Percentiles rank a stretch among this genome's conserved stretches.
phyloP scores from a whole-genome alignment of 2,329 filamentous ascomycete genomes.

The Ophiostoma angusticollis region DNA sequence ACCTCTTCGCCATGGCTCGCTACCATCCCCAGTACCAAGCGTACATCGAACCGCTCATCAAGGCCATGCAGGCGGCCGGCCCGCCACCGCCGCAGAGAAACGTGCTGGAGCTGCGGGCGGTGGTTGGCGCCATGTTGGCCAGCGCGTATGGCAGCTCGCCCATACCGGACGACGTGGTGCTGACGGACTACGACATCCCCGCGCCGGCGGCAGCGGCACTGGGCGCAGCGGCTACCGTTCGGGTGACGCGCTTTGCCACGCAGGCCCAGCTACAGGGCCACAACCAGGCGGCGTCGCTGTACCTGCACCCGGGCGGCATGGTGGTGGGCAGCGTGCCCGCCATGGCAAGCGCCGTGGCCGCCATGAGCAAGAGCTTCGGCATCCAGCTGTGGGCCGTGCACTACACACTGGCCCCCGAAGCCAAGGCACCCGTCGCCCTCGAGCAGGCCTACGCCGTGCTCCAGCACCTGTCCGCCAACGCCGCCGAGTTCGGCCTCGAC shows the following conservation, averaged over 20 bases:
- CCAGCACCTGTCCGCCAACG: conserved; percentile 22
- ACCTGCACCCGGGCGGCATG: conserved; percentile 19
- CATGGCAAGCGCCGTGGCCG: conserved; percentile 12
- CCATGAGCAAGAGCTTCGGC: conserved; percentile 11
- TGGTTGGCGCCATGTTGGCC: background rate
- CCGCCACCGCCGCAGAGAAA: background rate
- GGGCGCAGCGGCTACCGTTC: background rate
- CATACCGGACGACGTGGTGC: conserved; percentile 3
- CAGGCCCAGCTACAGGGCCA: conserved; percentile 1
- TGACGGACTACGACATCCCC: conserved; percentile 6
- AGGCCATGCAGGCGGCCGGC: conserved; percentile 1
- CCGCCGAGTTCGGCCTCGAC: conserved; percentile 15
- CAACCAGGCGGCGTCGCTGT: conserved; percentile 12
- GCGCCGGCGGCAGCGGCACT: conserved; percentile 6
- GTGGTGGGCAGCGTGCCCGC: conserved; percentile 14
- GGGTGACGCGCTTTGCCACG: conserved; percentile 12
- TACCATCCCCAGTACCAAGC: conserved; percentile 12
- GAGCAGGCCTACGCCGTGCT: conserved; percentile 25
- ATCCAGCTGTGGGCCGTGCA: conserved; percentile 25
- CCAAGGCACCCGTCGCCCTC: conserved; percentile 30
- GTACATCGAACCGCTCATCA: conserved; percentile 8
- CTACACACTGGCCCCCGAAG: conserved; percentile 37
- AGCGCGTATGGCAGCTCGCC: background rate
- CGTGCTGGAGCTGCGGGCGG: conserved; percentile 6
- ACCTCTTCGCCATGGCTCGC: conserved; percentile 1